A percentile compares a stretch with the other conserved stretches of the same genome.
Evolutionary conservation across 2,329 filamentous ascomycete genomes (phyloP).

Genomic region (Dendrostoma leiphaemia): DNA sequence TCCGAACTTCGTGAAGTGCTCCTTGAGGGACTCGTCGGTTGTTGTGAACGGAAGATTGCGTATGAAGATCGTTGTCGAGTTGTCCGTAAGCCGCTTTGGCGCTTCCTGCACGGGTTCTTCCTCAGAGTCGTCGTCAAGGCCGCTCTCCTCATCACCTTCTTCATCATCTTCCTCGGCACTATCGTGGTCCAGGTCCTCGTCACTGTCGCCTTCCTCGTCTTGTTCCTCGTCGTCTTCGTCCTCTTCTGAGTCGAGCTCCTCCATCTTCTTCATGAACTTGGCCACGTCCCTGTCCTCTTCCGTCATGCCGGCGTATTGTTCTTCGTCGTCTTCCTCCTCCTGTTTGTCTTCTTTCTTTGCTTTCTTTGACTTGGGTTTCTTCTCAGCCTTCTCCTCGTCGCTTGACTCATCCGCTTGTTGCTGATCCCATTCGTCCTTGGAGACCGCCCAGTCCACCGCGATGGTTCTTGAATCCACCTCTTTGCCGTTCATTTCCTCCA

Average conservation of each 20-base stretch:
- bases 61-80: conserved; percentile 81
- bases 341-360: conserved; percentile 38
- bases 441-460: conserved; percentile 95
- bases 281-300: conserved; percentile 41
- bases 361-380: conserved; percentile 28
- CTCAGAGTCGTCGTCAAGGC: conserved; percentile 32
- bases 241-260: conserved; percentile 57
- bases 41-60: conserved; percentile 91
- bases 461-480: conserved; percentile 82
- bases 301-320: conserved; percentile 32
- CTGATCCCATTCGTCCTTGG: conserved; percentile 81
- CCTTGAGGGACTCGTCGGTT: conserved; percentile 77
- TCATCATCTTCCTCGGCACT: conserved; percentile 43
- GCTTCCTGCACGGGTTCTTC: conserved; percentile 32
- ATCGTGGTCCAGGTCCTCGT: conserved; percentile 35
- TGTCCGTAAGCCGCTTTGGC: conserved; percentile 50
- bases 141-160: conserved; percentile 41
- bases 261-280: conserved; percentile 58
- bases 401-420: conserved; percentile 46
- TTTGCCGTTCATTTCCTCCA: conserved; percentile 84
- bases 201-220: conserved; percentile 34
- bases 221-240: conserved; percentile 45
- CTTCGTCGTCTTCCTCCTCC: conserved; percentile 27
- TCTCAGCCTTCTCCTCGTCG: conserved; percentile 33
- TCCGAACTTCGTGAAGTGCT: conserved; percentile 87